A percentile compares a stretch with the other conserved stretches of the same genome.
These are phyloP conservation scores for Citrus inodora DNA, from an alignment of 345 rosid species.

Conservation along the genomic window DNA sequence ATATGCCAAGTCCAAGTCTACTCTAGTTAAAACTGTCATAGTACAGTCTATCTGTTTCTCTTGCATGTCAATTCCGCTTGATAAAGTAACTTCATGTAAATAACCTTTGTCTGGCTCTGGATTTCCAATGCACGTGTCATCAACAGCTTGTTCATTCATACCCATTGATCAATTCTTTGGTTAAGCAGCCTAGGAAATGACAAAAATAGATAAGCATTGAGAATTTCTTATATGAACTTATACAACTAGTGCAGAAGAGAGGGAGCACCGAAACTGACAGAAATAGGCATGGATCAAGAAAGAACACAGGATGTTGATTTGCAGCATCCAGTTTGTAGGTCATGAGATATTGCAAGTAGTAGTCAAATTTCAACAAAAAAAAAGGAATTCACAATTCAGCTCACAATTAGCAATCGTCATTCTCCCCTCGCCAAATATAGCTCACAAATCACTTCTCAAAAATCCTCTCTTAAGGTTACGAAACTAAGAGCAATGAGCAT, in stretches of 20 bases:
- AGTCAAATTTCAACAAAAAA: not conserved
- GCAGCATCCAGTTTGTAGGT: not conserved
- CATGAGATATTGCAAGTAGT: not conserved
- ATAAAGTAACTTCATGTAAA: slow-evolving; percentile 21
- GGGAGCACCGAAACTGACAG: not conserved
- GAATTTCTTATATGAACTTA: not conserved
- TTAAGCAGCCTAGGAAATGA: slow-evolving; percentile 10
- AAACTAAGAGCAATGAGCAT: not conserved
- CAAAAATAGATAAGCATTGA: not conserved
- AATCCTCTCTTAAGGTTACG: not conserved
- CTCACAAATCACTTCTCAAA: not conserved
- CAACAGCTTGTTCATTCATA: slow-evolving; percentile 16
- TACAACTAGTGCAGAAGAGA: not conserved
- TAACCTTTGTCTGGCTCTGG: slow-evolving; percentile 8
- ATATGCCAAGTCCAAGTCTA: slow-evolving; percentile 50
- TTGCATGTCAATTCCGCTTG: slow-evolving; percentile 28
- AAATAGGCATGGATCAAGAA: not conserved
- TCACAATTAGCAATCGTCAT: not conserved
- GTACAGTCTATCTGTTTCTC: slow-evolving; percentile 40
- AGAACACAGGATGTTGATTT: not conserved
- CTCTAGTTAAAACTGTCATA: slow-evolving; percentile 36
- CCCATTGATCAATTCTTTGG: slow-evolving; percentile 18
- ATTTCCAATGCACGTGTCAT: not conserved
- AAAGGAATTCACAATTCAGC: not conserved
- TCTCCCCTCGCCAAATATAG: not conserved